Conservation (phyloP, 805 yeast genomes). For the Sugiyamaella smithiae region DNA sequence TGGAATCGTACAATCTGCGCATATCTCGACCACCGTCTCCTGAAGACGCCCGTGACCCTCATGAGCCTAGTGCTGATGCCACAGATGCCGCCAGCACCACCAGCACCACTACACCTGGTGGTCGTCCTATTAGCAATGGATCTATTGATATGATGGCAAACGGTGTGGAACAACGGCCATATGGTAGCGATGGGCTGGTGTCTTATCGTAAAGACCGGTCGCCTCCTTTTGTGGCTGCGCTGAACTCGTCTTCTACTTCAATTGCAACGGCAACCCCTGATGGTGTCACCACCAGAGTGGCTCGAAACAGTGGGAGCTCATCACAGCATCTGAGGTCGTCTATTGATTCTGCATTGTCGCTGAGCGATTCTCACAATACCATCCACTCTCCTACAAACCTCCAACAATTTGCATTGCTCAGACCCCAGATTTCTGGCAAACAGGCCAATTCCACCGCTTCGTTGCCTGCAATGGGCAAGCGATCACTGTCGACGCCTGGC, state of each 20-base stretch:
- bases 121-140: not conserved
- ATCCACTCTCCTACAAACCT: no score
- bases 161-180: not conserved
- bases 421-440: no score
- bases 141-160: not conserved
- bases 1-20: no score
- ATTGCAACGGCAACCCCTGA: not conserved
- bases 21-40: no score
- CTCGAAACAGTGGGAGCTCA: not conserved
- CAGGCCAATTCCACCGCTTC: not conserved
- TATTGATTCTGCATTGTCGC: not conserved
- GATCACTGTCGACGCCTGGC: not conserved
- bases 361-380: no score
- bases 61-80: not conserved
- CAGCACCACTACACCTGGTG: no score
- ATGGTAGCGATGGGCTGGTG: not conserved
- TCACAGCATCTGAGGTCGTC: not conserved
- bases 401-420: not conserved
- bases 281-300: no score
- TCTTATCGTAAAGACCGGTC: not conserved
- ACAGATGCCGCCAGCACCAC: conserved; percentile 1
- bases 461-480: not conserved
- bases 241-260: not conserved
- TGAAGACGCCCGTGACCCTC: not conserved
- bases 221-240: not conserved